phyloP scores from a whole-genome alignment of 1,284 basidiomycete genomes.

The Ustanciosporium gigantosporum region DNA sequence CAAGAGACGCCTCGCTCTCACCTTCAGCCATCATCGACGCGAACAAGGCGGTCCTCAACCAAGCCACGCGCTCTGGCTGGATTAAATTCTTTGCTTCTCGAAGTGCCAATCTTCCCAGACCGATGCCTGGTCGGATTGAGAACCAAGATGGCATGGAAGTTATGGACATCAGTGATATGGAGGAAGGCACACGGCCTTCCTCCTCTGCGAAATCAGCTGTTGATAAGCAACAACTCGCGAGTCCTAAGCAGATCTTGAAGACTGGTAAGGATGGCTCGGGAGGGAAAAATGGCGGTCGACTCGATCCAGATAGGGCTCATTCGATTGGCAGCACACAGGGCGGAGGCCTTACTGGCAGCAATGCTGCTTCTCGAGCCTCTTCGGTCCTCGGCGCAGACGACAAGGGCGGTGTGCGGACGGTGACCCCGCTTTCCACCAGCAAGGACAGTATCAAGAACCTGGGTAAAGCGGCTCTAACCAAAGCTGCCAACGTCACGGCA shows the following conservation, averaged over 20 bases:
- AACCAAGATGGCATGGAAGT: constrained; percentile 44
- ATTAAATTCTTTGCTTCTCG: constrained; percentile 48
- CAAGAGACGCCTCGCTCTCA: constrained; percentile 30
- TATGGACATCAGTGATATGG: constrained; percentile 49
- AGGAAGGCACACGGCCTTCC: not conserved
- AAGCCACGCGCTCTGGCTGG: constrained; percentile 42
- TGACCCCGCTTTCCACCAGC: constrained; percentile 20
- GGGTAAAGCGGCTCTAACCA: constrained; percentile 21
- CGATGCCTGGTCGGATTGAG: constrained; percentile 12
- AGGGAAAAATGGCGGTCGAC: not conserved
- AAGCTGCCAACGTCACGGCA: constrained; percentile 28
- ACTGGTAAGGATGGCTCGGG: too few relatives aligned
- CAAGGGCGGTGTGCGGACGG: not conserved
- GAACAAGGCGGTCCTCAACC: constrained; percentile 46
- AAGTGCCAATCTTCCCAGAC: constrained; percentile 21
- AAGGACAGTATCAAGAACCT: constrained; percentile 27
- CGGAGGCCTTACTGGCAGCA: not conserved
- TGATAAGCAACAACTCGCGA: not conserved
- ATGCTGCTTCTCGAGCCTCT: constrained; percentile 13
- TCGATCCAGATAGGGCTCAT: not conserved
- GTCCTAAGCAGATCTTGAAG: not conserved
- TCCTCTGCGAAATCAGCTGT: not conserved
- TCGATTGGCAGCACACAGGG: too few relatives aligned
- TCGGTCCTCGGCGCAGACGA: constrained; percentile 19
- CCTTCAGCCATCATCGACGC: constrained; percentile 20